Base-by-base conservation (phyloP, 2,329 filamentous ascomycete species). In the Sarocladiaceae sp. region DNA sequence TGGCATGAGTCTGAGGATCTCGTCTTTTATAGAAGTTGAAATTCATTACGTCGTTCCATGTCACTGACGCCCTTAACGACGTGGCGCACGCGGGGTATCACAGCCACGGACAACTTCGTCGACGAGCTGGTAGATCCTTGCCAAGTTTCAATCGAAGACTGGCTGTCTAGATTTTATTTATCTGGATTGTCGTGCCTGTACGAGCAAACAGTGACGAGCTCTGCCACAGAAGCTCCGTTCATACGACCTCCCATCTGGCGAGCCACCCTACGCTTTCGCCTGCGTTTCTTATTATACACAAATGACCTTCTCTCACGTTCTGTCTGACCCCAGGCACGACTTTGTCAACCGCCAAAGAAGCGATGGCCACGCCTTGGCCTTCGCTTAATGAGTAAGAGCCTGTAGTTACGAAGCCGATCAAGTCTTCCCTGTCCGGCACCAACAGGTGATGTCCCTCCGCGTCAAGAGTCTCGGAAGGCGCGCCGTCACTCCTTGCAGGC, bases 321-420 rank as follows among this genome's bases (percentile, higher is more conserved):
- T 51, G 53, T 34, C 50, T 58, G 18, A 65, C 39, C 3, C 53
- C 59, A 0, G 45, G 64, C 3, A 76, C 47, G 1, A 85, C 72
- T 59, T 73, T 83, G 4, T 69, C 68, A 1, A 83, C 67, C 12
- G 79, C 68, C 20, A 97, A 58, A 41, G 77, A 83, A 0, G 85
- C 93, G 47, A 97, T 72, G 1, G 82, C 91, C 13, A 80, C 81
- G 1, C 84, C 86, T 51, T 74, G 77, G 0, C 91, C 93, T 51
- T 85, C 79, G 2, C 79, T 77, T 2, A 97, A 74, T 55, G 84
- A 89, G 60, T 84, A 95, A 42, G 86, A 83, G 0, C 91, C 93
- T 1, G 84, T 85, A 2, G 89, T 96, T 19, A 96, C 82, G 59
- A 95, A 98, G 0, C 93, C 93, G 42, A 97, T 78, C 11, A 97